Evolutionary conservation across 208 protist genomes (phyloP).

Genomic region (Tritrichomonas foetus): DNA sequence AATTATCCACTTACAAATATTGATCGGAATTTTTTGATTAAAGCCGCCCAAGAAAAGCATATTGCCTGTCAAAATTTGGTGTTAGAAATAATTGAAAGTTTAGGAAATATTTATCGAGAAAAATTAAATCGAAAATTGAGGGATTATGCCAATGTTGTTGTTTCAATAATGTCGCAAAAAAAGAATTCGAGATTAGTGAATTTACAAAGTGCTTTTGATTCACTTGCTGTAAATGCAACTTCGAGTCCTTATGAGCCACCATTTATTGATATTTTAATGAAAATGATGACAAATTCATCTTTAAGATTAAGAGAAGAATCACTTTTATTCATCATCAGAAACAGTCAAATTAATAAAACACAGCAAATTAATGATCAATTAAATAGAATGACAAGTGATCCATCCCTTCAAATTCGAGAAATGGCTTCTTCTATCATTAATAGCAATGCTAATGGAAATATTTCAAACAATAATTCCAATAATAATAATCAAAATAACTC

Average conservation of each 20-base stretch:
- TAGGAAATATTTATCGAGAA: neutral
- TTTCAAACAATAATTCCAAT: neutral
- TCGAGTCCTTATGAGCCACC: neutral
- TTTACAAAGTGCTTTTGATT: constrained; percentile 34
- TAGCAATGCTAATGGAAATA: neutral
- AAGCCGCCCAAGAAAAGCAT: neutral
- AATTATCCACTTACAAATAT: neutral
- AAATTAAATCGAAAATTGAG: neutral
- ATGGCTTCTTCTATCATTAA: neutral
- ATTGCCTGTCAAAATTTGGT: neutral
- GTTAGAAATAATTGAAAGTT: neutral
- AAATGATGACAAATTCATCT: neutral
- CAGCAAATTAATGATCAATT: neutral
- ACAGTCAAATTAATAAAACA: neutral
- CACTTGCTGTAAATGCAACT: neutral
- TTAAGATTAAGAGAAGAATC: neutral
- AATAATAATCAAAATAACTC: neutral
- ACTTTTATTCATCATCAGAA: neutral
- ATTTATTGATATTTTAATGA: neutral
- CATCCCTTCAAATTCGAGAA: neutral
- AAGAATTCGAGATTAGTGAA: neutral
- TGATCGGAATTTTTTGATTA: neutral
- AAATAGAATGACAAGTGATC: neutral
- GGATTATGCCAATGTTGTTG: neutral
- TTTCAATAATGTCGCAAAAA: neutral